Conservation (phyloP, 1,139 yeast genomes). For the Meyerozyma athensensis region DNA sequence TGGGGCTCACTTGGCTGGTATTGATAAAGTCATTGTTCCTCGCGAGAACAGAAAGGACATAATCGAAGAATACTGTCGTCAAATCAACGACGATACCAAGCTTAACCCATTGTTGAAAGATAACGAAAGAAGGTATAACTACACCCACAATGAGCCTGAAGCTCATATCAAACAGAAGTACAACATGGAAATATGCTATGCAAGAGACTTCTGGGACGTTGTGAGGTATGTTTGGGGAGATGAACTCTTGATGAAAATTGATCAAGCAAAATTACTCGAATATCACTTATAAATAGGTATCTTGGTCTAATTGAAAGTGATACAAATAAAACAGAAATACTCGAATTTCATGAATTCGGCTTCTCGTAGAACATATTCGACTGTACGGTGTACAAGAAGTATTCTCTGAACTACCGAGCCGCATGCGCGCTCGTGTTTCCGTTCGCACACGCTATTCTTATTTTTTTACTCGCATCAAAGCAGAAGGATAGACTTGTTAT, state of each 20-base stretch:
- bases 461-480: constrained; percentile 2
- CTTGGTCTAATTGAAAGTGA: too few relatives aligned
- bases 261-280: constrained; percentile 30
- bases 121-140: constrained; percentile 25
- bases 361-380: too few relatives aligned
- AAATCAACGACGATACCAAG: constrained; percentile 5
- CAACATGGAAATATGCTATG: constrained; percentile 58
- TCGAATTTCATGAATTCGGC: too few relatives aligned
- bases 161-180: constrained; percentile 44
- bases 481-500: not conserved
- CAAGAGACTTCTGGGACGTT: constrained; percentile 77
- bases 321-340: too few relatives aligned
- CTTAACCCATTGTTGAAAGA: constrained; percentile 36
- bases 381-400: too few relatives aligned
- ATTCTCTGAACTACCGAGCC: too few relatives aligned
- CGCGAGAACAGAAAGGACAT: constrained; percentile 66
- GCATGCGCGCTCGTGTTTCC: constrained; percentile 3
- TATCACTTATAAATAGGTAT: constrained; percentile 39
- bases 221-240: constrained; percentile 63
- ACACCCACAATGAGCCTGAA: constrained; percentile 40
- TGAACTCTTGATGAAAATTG: constrained; percentile 27
- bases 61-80: constrained; percentile 46
- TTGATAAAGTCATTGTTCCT: constrained; percentile 62
- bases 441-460: not conserved
- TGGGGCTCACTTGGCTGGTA: constrained; percentile 77